A percentile compares a stretch with the other conserved stretches of the same genome.
These are phyloP conservation scores for Sphaerosporella brunnea DNA, from an alignment of 495 filamentous ascomycete species.

Conservation along the genomic window DNA sequence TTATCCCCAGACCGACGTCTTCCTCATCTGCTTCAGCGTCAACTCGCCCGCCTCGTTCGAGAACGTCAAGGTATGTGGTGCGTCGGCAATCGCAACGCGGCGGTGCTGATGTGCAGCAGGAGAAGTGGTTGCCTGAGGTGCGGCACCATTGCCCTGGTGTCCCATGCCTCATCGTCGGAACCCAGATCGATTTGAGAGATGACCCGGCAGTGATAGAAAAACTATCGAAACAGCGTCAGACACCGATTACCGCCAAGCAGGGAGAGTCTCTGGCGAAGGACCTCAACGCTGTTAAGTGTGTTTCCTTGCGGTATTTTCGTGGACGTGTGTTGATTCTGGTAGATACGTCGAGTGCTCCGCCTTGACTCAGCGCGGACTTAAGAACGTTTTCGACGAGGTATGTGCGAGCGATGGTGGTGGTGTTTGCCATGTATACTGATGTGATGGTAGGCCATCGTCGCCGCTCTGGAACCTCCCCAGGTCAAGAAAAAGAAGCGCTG, in stretches of 20 bases:
- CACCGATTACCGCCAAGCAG: constrained; percentile 74
- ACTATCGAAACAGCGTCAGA: constrained; percentile 86
- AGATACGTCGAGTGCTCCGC: constrained; percentile 92
- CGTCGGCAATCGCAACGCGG: neutral
- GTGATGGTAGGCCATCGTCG: constrained; percentile 79
- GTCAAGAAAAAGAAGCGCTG: constrained; percentile 17
- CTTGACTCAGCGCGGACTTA: constrained; percentile 92
- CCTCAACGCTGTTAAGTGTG: constrained; percentile 68
- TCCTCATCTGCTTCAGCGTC: constrained; percentile 96
- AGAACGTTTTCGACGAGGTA: constrained; percentile 99
- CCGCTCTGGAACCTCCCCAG: constrained; percentile 67
- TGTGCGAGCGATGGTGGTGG: too few species aligned
- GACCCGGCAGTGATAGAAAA: constrained; percentile 80
- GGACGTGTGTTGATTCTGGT: neutral
- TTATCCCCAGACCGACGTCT: constrained; percentile 96
- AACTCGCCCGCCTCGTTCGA: constrained; percentile 98
- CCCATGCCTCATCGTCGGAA: constrained; percentile 89
- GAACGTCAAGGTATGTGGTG: constrained; percentile 48
- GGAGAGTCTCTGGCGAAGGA: constrained; percentile 95
- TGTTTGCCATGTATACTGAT: too few species aligned
- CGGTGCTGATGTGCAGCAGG: constrained; percentile 30
- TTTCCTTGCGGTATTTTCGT: neutral
- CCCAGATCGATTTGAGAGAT: constrained; percentile 89
- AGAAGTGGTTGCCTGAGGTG: constrained; percentile 98
- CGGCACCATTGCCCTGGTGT: constrained; percentile 97